These are phyloP conservation scores for Colletotrichum spaethianum DNA, from an alignment of 2,329 filamentous ascomycete genomes.

Conservation along the genomic window DNA sequence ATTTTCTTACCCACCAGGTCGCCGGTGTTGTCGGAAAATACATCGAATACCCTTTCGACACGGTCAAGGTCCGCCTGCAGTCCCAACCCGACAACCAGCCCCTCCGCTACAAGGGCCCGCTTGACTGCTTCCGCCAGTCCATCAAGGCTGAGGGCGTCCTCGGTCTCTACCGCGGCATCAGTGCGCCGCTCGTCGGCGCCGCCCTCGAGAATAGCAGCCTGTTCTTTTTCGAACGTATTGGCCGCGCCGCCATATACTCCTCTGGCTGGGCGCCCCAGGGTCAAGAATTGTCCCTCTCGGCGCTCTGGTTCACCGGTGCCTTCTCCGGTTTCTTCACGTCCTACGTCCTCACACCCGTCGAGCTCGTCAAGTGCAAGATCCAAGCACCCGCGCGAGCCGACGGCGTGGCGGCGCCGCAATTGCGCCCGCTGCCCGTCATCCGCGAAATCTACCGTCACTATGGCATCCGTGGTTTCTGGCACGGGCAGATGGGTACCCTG, in stretches of 20 bases:
- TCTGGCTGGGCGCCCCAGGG: constrained; percentile 64
- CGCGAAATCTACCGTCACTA: constrained; percentile 85
- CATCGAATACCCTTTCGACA: constrained; percentile 99
- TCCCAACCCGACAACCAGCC: constrained; percentile 91
- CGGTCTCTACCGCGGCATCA: constrained; percentile 93
- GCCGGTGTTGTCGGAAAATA: constrained; percentile 94
- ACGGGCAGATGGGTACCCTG: constrained; percentile 92
- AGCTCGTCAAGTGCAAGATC: constrained; percentile 98
- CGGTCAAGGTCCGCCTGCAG: constrained; percentile 96
- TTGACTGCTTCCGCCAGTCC: constrained; percentile 95
- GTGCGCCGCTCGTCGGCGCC: constrained; percentile 89
- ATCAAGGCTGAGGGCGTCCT: constrained; percentile 83
- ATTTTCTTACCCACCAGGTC: constrained; percentile 61
- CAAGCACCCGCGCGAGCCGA: constrained; percentile 76
- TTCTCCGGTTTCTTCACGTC: constrained; percentile 92
- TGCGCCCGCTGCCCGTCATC: constrained; percentile 80
- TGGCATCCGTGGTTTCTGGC: constrained; percentile 91
- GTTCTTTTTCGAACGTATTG: constrained; percentile 89
- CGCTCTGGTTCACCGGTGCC: constrained; percentile 85
- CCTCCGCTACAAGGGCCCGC: constrained; percentile 84
- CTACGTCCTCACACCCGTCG: constrained; percentile 91
- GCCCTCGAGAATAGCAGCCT: constrained; percentile 93
- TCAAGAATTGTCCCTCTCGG: constrained; percentile 78
- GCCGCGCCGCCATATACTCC: constrained; percentile 76
- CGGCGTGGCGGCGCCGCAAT: constrained; percentile 60